These are phyloP conservation scores for Suillus bovinus DNA, from an alignment of 768 basidiomycete species.

Conservation along the genomic window DNA sequence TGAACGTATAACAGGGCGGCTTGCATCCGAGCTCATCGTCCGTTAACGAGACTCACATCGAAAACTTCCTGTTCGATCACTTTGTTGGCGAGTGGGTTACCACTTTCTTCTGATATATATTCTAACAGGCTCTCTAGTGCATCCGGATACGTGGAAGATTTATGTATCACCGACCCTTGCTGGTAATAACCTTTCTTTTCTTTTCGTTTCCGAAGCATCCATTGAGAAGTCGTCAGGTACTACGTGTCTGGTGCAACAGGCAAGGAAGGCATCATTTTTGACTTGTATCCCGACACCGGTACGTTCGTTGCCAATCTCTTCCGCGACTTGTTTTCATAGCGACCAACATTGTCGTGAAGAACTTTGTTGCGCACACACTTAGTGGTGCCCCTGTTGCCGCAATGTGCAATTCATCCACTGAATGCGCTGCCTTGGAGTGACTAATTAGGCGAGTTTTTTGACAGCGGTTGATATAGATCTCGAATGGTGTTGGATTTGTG, in stretches of 20 bases:
- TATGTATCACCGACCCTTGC: constrained; percentile 59
- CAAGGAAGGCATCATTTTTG: constrained; percentile 59
- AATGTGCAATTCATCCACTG: constrained; percentile 55
- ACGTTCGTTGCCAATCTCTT: constrained; percentile 8
- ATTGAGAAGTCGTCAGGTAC: constrained; percentile 27
- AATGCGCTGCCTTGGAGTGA: constrained; percentile 20
- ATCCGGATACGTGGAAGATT: constrained; percentile 54
- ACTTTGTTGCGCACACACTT: constrained; percentile 47
- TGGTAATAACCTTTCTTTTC: constrained; percentile 45
- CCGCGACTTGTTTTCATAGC: constrained; percentile 29
- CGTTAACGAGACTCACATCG: constrained; percentile 54
- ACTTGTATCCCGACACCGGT: constrained; percentile 59
- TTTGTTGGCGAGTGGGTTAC: constrained; percentile 49
- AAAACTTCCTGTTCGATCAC: constrained; percentile 55
- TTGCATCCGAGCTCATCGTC: constrained; percentile 44
- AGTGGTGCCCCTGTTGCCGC: constrained; percentile 44
- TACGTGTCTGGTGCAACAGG: constrained; percentile 53
- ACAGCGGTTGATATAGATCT: constrained; percentile 31
- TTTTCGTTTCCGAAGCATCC: neutral
- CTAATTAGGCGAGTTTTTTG: neutral
- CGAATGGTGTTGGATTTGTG: constrained; percentile 49
- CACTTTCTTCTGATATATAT: neutral
- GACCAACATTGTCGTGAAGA: constrained; percentile 48
- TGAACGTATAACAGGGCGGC: constrained; percentile 31
- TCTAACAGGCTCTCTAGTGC: constrained; percentile 19